phyloP scores from a whole-genome alignment of 768 basidiomycete species.

The Podaxis sp. region DNA sequence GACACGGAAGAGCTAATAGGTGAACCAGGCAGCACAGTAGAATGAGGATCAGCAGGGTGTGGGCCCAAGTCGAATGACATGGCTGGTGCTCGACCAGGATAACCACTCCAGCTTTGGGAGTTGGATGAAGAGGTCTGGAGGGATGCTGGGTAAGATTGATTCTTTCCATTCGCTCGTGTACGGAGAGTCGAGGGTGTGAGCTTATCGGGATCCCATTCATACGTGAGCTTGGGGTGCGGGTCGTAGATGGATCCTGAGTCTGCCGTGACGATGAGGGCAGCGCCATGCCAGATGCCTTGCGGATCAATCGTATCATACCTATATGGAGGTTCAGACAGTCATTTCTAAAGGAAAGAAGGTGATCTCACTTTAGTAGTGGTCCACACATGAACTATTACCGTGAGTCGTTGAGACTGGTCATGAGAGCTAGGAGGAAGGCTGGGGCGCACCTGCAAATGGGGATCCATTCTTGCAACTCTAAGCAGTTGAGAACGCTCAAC shows the following conservation, averaged over 20 bases:
- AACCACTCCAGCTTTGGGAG: not conserved
- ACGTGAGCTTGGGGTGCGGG: slow-evolving; percentile 65
- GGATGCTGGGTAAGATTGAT: slow-evolving; percentile 13
- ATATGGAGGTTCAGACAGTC: slow-evolving; percentile 6
- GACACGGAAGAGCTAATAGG: slow-evolving; percentile 17
- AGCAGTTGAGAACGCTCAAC: slow-evolving; percentile 64
- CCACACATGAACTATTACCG: slow-evolving; percentile 78
- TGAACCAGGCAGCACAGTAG: slow-evolving; percentile 36
- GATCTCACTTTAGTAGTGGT: slow-evolving; percentile 60
- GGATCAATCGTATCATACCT: slow-evolving; percentile 87
- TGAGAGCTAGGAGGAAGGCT: slow-evolving; percentile 3
- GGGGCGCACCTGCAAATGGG: slow-evolving; percentile 61
- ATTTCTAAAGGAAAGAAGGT: not conserved
- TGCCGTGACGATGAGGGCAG: slow-evolving; percentile 83
- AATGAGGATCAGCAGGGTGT: slow-evolving; percentile 74
- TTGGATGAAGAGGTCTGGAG: not conserved
- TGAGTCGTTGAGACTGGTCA: not conserved
- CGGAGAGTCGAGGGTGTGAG: slow-evolving; percentile 19
- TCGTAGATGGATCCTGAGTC: slow-evolving; percentile 80
- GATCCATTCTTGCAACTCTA: slow-evolving; percentile 66
- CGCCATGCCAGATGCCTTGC: slow-evolving; percentile 81
- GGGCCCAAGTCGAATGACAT: slow-evolving; percentile 58
- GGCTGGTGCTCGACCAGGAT: not conserved
- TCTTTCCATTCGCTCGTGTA: slow-evolving; percentile 1
- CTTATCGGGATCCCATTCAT: slow-evolving; percentile 70